Evolutionary conservation across 306 rosid species (phyloP).

Genomic region (Vachellia pachyceras): DNA sequence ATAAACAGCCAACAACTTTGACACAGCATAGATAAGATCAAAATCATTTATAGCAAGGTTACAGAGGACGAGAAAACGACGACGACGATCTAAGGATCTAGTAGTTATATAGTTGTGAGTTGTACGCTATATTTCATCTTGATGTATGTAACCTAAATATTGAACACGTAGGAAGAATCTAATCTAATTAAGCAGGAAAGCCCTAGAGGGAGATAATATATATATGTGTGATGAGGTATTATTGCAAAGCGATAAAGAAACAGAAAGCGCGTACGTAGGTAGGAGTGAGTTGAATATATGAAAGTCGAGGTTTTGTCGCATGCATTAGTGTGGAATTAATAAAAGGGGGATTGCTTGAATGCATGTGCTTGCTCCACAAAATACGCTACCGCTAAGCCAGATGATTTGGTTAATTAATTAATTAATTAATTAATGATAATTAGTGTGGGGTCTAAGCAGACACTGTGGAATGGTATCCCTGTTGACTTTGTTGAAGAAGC

Average conservation of each 20-base stretch:
- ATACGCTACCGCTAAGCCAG: constrained; percentile 48
- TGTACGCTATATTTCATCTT: not conserved
- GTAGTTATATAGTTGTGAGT: not conserved
- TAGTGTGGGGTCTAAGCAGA: not conserved
- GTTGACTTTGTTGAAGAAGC: constrained; percentile 41
- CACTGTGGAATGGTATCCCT: constrained; percentile 10
- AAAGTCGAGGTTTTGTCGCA: constrained; percentile 32
- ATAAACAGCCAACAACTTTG: not conserved
- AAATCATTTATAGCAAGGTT: not conserved
- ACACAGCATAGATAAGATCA: not conserved
- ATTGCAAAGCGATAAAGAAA: not conserved
- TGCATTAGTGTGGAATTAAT: constrained; percentile 28
- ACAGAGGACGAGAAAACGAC: not conserved
- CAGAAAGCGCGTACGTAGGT: not conserved
- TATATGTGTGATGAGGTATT: too few species aligned
- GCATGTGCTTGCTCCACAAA: constrained; percentile 78
- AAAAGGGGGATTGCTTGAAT: constrained; percentile 20
- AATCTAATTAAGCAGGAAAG: not conserved
- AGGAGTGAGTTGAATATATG: not conserved
- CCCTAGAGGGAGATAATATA: not conserved
- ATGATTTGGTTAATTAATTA: constrained; percentile 38
- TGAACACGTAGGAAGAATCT: constrained; percentile 1
- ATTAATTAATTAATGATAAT: not conserved
- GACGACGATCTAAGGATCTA: not conserved
- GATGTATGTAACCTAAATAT: not conserved